These are phyloP conservation scores for Dalbergia cultrata DNA, from an alignment of 306 rosid genomes.

Conservation along the genomic window DNA sequence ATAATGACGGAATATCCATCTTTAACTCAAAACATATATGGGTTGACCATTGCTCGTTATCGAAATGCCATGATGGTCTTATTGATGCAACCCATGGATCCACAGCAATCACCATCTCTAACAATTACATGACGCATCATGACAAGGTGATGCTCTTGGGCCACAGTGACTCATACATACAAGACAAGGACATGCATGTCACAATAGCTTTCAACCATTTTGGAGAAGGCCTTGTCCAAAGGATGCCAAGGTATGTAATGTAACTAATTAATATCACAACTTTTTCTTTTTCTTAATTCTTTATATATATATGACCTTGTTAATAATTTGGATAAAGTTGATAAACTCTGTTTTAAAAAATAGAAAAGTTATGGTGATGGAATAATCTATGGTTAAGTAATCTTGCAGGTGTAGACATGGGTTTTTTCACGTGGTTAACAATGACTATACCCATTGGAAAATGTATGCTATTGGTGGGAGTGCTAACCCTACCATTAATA, in stretches of 20 bases:
- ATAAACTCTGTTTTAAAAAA: too few species aligned
- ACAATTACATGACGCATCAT: slow-evolving; percentile 2
- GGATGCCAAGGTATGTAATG: neutral
- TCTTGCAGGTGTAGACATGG: neutral
- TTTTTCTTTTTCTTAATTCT: too few species aligned
- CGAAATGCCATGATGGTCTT: slow-evolving; percentile 1
- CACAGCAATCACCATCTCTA: neutral
- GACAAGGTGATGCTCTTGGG: neutral
- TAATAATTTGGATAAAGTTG: too few species aligned
- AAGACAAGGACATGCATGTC: neutral
- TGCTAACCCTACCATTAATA: neutral
- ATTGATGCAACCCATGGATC: neutral
- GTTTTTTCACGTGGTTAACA: neutral
- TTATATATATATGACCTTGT: neutral
- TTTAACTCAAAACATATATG: neutral
- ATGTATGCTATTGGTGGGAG: neutral
- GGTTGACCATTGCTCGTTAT: neutral
- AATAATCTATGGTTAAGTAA: too few species aligned
- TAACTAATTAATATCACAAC: too few species aligned
- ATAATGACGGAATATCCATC: neutral
- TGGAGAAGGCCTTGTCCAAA: slow-evolving; percentile 8
- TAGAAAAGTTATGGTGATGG: neutral
- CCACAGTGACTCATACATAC: neutral
- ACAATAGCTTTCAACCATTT: neutral
- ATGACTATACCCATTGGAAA: neutral